Evolutionary conservation across 192 early-diverging fungal species (phyloP), one percentile per base, ranked within the genome.

Genomic region (Backusella sp.): DNA sequence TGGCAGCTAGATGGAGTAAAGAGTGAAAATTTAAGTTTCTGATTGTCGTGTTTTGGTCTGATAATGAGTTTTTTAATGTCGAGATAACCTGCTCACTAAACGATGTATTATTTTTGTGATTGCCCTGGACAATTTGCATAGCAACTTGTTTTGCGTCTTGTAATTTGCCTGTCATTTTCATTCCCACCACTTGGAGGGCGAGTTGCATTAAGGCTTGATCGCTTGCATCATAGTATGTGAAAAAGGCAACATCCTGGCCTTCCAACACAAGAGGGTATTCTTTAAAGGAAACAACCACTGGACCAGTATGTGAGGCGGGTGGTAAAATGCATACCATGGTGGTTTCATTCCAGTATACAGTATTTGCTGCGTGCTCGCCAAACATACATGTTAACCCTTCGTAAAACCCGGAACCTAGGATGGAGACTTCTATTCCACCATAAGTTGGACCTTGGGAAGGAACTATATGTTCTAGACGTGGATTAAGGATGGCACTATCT

Each of bases 161-260:
- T 39, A 94, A 41, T 76, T 88, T 89, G n/a, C 90, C 94, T 4
- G 88, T 90, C 87, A 94, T 91, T 76, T 91, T 85, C 76, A 97
- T 76, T 17, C 96, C 96, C 0, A 96, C 88, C 1, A 96, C 91
- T 70, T 95, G 94, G 66, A 98, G 84, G 2, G 95, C 92, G 30
- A 98, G 85, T 76, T 96, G 95, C 83, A 96, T 91, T 73, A 98
- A 79, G 26, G 93, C 92, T 56, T 92, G 88, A 76, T 98, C 96
- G 17, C 92, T 86, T 77, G 97, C 76, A 72, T 80, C 76, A 73
- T 67, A 80, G 26, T 83, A 83, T 15, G 52, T 77, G 26, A 83
- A 83, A 19, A 82, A 37, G 72, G 66, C 32, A 73, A 44, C n/a
- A 77, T 76, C 23, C 69, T 67, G 23, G 26, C 49, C 21, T 28